A percentile compares a stretch with the other conserved stretches of the same genome.
phyloP scores from a whole-genome alignment of 2,329 filamentous ascomycete genomes.

The Alternaria brassicicola region DNA sequence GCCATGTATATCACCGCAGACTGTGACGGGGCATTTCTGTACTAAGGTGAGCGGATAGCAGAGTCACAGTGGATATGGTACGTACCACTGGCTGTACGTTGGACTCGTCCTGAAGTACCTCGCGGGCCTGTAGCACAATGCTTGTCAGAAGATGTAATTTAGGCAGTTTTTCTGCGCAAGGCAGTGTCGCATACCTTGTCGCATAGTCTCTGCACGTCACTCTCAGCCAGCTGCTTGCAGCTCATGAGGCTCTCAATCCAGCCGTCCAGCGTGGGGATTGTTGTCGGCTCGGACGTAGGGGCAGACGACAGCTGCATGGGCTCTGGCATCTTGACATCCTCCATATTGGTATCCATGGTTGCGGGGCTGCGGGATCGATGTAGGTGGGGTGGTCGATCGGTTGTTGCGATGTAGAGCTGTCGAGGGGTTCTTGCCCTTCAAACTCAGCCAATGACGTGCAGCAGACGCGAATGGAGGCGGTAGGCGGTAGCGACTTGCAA shows the following conservation, averaged over 20 bases:
- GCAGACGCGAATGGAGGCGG: constrained; percentile 17
- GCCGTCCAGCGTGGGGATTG: constrained; percentile 90
- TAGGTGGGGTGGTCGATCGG: constrained; percentile 33
- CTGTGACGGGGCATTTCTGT: constrained; percentile 93
- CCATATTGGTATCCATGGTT: constrained; percentile 97
- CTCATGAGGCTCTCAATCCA: constrained; percentile 99
- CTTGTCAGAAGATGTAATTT: constrained; percentile 18
- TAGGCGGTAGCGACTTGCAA: constrained; percentile 5
- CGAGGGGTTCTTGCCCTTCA: constrained; percentile 47
- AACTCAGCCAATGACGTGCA: constrained; percentile 49
- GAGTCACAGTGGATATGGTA: constrained; percentile 8
- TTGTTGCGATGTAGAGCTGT: constrained; percentile 40
- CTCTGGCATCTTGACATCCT: constrained; percentile 89
- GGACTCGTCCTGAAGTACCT: constrained; percentile 95
- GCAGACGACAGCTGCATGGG: constrained; percentile 71
- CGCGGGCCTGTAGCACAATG: constrained; percentile 70
- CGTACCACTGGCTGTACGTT: constrained; percentile 98
- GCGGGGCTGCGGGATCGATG: constrained; percentile 36
- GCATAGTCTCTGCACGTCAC: constrained; percentile 94
- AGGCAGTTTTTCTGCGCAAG: neutral
- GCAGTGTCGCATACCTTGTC: constrained; percentile 73
- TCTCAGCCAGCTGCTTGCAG: constrained; percentile 97
- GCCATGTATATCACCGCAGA: constrained; percentile 98
- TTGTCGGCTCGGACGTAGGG: constrained; percentile 79
- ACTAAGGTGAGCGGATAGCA: constrained; percentile 22